phyloP scores from a whole-genome alignment of 73 alveolate species.

The Paramecium caudatum region DNA sequence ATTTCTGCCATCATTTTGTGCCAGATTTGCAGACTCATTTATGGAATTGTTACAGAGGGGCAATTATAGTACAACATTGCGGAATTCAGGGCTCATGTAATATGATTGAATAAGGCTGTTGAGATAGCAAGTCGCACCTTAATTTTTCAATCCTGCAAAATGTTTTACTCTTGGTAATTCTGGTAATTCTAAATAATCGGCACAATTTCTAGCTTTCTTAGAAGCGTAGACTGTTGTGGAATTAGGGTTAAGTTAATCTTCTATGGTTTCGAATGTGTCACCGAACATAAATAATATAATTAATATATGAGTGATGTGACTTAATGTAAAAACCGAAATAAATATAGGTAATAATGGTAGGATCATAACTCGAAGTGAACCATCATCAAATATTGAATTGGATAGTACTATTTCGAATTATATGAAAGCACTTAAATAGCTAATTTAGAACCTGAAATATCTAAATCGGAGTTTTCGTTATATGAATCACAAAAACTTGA shows the following conservation, averaged over 20 bases:
- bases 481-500: too few species aligned
- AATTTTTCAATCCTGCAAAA: constrained; percentile 96
- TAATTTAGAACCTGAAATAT: too few species aligned
- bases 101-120: constrained; percentile 95
- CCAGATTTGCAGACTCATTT: constrained; percentile 77
- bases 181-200: constrained; percentile 89
- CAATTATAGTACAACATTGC: constrained; percentile 87
- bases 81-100: constrained; percentile 98
- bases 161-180: constrained; percentile 84
- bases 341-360: too few species aligned
- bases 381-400: too few species aligned
- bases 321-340: too few species aligned
- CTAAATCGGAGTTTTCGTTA: too few species aligned
- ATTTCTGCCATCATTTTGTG: constrained; percentile 85
- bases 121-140: constrained; percentile 99
- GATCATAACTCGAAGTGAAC: too few species aligned
- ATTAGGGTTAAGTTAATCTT: neutral
- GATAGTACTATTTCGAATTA: too few species aligned
- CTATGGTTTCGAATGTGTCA: constrained; percentile 11
- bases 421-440: too few species aligned
- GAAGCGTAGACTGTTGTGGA: neutral
- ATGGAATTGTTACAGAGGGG: constrained; percentile 89
- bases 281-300: too few species aligned
- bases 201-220: constrained; percentile 68
- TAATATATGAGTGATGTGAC: too few species aligned